Base-by-base conservation (phyloP, 768 basidiomycete species). In the Strobilomyces dryophilus region DNA sequence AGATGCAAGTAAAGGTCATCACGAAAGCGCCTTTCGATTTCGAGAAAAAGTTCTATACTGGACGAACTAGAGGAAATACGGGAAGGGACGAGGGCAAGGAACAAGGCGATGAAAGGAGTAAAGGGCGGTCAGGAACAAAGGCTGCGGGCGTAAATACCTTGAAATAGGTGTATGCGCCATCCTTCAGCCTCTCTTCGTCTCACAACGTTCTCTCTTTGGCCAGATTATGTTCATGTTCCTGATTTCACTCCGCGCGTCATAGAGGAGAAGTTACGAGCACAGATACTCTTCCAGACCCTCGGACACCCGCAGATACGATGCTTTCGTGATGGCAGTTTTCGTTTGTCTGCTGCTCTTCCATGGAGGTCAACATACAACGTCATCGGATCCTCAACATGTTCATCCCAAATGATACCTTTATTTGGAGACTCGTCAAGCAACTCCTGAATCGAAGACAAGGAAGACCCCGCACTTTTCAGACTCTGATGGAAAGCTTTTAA, bases 211-310 rank as follows among this genome's bases (percentile, higher is more conserved):
- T 2, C 61, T 73, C 6, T 71, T 73, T 18, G 71, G 72, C 4
- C 72, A 72, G 43, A 50, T 66, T n/a, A n/a, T n/a, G n/a, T n/a
- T n/a, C 37, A 60, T 73, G 65, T 73, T 73, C 47, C 47, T 68
- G 24, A 7, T 52, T 8, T 64, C 69, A 5, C 58, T 73, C 35
- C 61, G 49, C 6, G 55, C 60, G 0, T 73, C 70, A 0, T 72
- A 71, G 71, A 54, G 27, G 61, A 63, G 49, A 63, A 57, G 50
- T 54, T 63, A 47, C 59, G 65, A 39, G 39, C 24, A n/a, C 5
- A 31, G 0, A 29, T 66, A 8, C 51, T 69, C 24, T 59, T 55
- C 12, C 7, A 52, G 24, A 49, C 39, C 20, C 61, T 65, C 12
- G 53, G 26, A 8, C 5, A 36, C 3, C 63, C 61, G 0, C 0